Evolutionary conservation across 192 early-diverging fungal genomes (phyloP), one percentile per base, ranked within the genome.

Genomic region (Thamnidium elegans): DNA sequence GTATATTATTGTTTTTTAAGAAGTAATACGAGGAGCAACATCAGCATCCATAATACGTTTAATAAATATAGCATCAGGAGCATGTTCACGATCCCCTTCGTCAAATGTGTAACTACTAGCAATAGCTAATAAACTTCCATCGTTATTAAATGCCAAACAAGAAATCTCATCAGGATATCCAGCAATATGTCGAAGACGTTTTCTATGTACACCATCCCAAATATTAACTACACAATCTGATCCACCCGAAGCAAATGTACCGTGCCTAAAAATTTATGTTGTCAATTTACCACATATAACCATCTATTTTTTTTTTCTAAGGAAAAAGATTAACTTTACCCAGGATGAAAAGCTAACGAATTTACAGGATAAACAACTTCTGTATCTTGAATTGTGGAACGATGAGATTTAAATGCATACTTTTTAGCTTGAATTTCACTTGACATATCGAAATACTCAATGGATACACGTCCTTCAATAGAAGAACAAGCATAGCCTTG

Each of bases 391-490:
- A 84, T 77, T 15, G 73, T 75, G 58, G 90, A 81, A 26, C 97
- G 86, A 75, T 99, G 97, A 73, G 93, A 97, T 76, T 99, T 99
- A 82, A 99, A 99, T 0, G 94, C 91, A 65, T 95, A 97, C 70
- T 95, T 96, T 64, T 90, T 88, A 3, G 71, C 73, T 55, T 91
- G 84, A n/a, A 75, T 75, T 67, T 89, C 86, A 21, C 75, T 66
- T 15, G 80, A 73, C 7, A 86, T 79, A 55, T 91, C 88, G 70
- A 99, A 92, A 62, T 89, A 95, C 67, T 99, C 95, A 20, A 99
- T 90, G 1, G 93, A 89, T 17, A 97, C 87, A 13, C 97, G 86
- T 4, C 97, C 97, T 76, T 99, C 97, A 56, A 96, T 95, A 7
- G 94, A 97, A 64, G 86, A 82, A 51, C 84, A 86, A 3, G 89